These are phyloP conservation scores for Symbiodinium natans DNA, from an alignment of 73 alveolate species.

Conservation along the genomic window DNA sequence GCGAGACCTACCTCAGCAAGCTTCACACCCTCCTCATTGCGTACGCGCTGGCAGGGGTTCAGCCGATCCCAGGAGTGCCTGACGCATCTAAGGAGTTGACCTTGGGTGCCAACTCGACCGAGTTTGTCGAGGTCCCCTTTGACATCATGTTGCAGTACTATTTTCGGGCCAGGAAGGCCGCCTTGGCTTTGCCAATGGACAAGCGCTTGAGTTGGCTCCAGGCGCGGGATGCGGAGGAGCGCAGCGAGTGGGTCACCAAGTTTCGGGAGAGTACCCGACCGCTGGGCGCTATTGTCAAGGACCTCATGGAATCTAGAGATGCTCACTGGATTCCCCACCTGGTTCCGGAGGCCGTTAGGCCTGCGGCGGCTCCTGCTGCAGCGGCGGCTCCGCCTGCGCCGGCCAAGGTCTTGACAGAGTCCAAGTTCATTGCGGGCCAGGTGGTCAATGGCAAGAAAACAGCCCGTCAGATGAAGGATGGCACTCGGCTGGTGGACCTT, in stretches of 20 bases:
- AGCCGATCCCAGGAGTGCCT: neutral
- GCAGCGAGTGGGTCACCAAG: slow-evolving; percentile 22
- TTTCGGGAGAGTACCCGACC: neutral
- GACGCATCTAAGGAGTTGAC: neutral
- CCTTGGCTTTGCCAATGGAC: neutral
- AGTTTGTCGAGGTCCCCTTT: neutral
- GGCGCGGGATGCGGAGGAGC: slow-evolving; percentile 6
- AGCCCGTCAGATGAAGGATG: neutral
- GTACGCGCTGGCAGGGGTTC: too few species aligned
- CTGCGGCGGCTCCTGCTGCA: too few species aligned
- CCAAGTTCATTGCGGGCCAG: neutral
- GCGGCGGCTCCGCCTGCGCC: neutral
- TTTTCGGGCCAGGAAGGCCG: neutral
- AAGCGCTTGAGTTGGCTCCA: slow-evolving; percentile 4
- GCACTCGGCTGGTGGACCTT: neutral
- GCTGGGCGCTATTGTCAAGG: neutral
- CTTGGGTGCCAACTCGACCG: neutral
- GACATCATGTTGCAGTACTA: neutral
- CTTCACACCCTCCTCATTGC: too few species aligned
- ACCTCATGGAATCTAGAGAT: neutral
- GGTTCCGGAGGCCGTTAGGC: neutral
- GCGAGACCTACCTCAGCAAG: too few species aligned
- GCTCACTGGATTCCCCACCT: slow-evolving; percentile 20
- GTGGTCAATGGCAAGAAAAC: neutral
- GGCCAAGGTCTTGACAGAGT: neutral